Conservation (phyloP, 139 green algal species). For the Tetradesmus obliquus region DNA sequence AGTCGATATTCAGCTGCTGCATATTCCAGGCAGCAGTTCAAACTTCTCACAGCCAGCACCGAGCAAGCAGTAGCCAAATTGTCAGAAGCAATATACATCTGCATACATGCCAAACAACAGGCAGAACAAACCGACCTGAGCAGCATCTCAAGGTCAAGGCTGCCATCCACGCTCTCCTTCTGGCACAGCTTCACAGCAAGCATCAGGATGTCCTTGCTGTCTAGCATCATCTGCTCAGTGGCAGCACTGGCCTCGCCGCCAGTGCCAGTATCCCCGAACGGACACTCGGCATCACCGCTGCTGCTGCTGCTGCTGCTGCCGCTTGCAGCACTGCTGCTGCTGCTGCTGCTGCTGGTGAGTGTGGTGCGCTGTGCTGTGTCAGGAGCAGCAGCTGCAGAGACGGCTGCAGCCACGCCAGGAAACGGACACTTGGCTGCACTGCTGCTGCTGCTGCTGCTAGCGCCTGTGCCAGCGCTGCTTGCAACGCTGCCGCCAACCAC, state of each 20-base stretch:
- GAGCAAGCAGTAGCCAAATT: background rate
- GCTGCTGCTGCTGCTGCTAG: constrained; percentile 15
- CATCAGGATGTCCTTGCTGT: constrained; percentile 40
- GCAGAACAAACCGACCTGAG: background rate
- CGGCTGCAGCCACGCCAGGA: background rate
- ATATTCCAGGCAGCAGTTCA: too few species aligned
- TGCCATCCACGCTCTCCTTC: background rate
- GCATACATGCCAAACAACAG: too few species aligned
- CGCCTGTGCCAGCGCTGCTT: background rate
- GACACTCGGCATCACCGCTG: constrained; percentile 2
- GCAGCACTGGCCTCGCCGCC: background rate
- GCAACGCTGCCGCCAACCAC: background rate
- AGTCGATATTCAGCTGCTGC: too few species aligned
- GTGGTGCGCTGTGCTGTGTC: background rate
- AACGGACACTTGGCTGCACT: background rate
- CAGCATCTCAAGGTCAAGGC: constrained; percentile 37
- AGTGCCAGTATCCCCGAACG: background rate
- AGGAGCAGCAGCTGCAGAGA: background rate
- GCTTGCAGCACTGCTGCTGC: background rate
- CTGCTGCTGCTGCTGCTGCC: background rate
- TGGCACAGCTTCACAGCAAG: constrained; percentile 41
- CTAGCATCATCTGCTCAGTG: constrained; percentile 33
- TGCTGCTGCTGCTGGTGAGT: background rate
- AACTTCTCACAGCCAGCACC: too few species aligned
- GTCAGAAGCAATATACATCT: too few species aligned